Conservation (phyloP, 1,284 basidiomycete genomes). For the Austroboletus novae-zelandiae region DNA sequence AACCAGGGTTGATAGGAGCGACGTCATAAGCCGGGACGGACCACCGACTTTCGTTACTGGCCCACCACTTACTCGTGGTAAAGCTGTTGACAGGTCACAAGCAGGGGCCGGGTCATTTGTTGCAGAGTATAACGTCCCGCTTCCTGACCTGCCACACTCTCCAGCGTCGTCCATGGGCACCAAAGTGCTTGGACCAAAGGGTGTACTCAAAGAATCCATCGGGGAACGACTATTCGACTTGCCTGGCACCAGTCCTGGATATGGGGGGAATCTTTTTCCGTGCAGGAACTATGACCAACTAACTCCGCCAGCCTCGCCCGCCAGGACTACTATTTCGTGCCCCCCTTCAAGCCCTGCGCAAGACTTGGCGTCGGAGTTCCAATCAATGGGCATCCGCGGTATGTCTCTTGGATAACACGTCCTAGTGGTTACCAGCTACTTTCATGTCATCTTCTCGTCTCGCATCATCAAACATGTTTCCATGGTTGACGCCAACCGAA, state of each 20-base stretch:
- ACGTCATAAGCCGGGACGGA: background rate
- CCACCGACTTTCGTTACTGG: background rate
- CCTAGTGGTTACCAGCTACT: slow-evolving; percentile 2
- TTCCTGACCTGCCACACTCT: slow-evolving; percentile 5
- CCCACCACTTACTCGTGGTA: background rate
- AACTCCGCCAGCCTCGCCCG: slow-evolving; percentile 3
- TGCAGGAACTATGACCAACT: background rate
- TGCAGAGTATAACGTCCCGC: slow-evolving; percentile 16
- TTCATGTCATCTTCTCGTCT: background rate
- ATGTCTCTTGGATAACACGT: slow-evolving; percentile 13
- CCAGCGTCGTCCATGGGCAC: background rate
- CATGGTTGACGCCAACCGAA: background rate
- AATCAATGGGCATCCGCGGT: slow-evolving; percentile 28
- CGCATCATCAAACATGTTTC: background rate
- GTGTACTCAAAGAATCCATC: slow-evolving; percentile 4
- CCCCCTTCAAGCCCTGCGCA: slow-evolving; percentile 18
- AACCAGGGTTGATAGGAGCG: background rate
- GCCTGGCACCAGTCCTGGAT: slow-evolving; percentile 17
- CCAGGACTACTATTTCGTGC: background rate
- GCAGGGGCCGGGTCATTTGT: slow-evolving; percentile 12
- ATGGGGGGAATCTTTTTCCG: background rate
- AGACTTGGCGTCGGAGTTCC: slow-evolving; percentile 19
- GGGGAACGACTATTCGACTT: slow-evolving; percentile 4
- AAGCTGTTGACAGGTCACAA: background rate
- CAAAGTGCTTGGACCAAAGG: background rate